Base-by-base conservation (phyloP, 2,329 filamentous ascomycete genomes). In the Epichloe amarillans region DNA sequence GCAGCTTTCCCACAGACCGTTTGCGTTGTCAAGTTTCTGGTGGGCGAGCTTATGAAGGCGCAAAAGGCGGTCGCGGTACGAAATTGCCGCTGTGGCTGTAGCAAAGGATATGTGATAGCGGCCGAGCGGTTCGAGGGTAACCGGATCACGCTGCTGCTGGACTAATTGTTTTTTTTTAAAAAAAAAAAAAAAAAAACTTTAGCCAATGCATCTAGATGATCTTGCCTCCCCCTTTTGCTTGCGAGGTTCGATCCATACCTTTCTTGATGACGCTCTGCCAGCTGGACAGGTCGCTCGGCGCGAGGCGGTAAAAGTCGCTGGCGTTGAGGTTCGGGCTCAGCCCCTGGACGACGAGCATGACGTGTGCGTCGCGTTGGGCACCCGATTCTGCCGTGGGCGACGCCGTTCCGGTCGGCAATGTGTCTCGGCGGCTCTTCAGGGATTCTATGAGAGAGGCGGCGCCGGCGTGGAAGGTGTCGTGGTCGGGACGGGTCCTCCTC, bases 21-120 rank as follows among this genome's bases (percentile, higher is more conserved):
- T 55, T 48, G 50, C 46, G 49, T 60, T 58, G 62, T 67, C 47
- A 54, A 61, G 53, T 42, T 60, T 64, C 45, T 61, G 54, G 14
- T 59, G 61, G 47, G 61, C 56, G 45, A 68, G 61, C 21, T 57
- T 55, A 47, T 67, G 60, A 14, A 69, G 58, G 39, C 64, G 66
- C 19, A 62, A 54, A 51, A 69, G 54, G 48, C 63, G 62, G 51
- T 61, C 60, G 50, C 77, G 73, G 64, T 86, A 90, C 40, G 76
- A 71, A 7, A 69, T 62, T 0, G 85, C 84, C 12, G 80, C 76
- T n/a, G 71, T 67, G 17, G 69, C 61, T 21, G 71, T 75, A 54
- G 76, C 71, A 70, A 90, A 91, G 50, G 86, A 71, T 50, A 91
- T 68, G 65, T 78, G 82, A 68, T 89, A 90, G 58, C 74, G 74